Evolutionary conservation across 192 early-diverging fungal species (phyloP).

Genomic region (Entophlyctis helioformis): DNA sequence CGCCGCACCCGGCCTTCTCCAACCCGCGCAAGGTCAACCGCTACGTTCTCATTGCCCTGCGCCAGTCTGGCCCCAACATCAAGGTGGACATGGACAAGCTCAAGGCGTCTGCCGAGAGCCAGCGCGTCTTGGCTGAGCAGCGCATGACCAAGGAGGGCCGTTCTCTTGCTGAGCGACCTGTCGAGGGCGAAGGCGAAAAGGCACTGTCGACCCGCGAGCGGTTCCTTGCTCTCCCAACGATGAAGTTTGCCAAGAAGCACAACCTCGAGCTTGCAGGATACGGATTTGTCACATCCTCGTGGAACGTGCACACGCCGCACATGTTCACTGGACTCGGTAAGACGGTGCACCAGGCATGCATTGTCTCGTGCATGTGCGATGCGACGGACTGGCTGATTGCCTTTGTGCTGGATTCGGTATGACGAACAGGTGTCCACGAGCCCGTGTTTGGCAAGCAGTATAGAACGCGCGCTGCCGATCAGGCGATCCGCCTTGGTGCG

Average conservation of each 20-base stretch:
- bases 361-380: too few relatives aligned
- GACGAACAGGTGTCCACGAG: constrained; percentile 31
- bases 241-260: constrained; percentile 19
- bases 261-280: constrained; percentile 22
- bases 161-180: constrained; percentile 1
- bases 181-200: constrained; percentile 15
- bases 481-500: constrained; percentile 6
- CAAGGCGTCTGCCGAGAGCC: constrained; percentile 1
- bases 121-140: background rate
- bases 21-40: constrained; percentile 29
- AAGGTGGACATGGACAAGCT: constrained; percentile 12
- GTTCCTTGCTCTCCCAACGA: constrained; percentile 20
- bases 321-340: constrained; percentile 29
- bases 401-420: too few relatives aligned
- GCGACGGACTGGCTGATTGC: too few relatives aligned
- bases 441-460: constrained; percentile 25
- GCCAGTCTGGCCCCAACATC: constrained; percentile 13
- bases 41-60: constrained; percentile 25
- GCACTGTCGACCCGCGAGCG: constrained; percentile 14
- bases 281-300: constrained; percentile 29
- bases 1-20: constrained; percentile 34
- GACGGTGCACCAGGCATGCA: too few relatives aligned
- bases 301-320: constrained; percentile 28
- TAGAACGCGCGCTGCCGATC: background rate
- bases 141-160: background rate